These are phyloP conservation scores for Gnaphalium uliginosum DNA, from an alignment of 129 eudicot genomes.

Conservation along the genomic window DNA sequence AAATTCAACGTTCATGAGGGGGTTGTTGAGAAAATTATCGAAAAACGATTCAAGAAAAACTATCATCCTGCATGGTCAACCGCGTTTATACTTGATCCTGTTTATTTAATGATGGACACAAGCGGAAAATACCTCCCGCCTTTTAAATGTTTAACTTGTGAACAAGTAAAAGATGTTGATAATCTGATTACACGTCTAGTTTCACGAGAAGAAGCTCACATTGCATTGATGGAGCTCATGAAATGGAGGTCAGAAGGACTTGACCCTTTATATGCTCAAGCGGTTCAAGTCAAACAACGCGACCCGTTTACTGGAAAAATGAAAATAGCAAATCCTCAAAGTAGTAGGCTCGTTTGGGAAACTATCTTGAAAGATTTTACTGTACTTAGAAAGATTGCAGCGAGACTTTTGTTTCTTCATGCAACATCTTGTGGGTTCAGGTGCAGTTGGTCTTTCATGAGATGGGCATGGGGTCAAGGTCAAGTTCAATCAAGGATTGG, in stretches of 20 bases:
- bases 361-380: conserved; percentile 73
- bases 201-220: conserved; percentile 72
- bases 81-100: conserved; percentile 78
- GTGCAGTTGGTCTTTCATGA: conserved; percentile 58
- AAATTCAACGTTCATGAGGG: conserved; percentile 53
- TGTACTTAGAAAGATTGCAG: conserved; percentile 70
- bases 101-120: conserved; percentile 58
- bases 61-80: conserved; percentile 97
- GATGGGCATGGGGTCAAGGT: conserved; percentile 45
- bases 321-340: conserved; percentile 87
- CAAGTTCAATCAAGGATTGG: conserved; percentile 48
- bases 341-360: conserved; percentile 96
- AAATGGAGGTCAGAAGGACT: conserved; percentile 90
- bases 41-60: conserved; percentile 61
- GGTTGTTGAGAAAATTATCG: conserved; percentile 53
- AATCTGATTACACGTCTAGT: conserved; percentile 66
- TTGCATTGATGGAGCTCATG: conserved; percentile 80
- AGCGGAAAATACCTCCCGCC: conserved; percentile 95
- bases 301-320: conserved; percentile 79
- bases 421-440: conserved; percentile 73
- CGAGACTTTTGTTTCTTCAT: conserved; percentile 80
- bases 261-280: conserved; percentile 87
- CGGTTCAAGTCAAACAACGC: conserved; percentile 78
- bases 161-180: conserved; percentile 83
- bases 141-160: conserved; percentile 61